Base-by-base conservation (phyloP, 208 protist genomes). In the Leishmania mexicana region DNA sequence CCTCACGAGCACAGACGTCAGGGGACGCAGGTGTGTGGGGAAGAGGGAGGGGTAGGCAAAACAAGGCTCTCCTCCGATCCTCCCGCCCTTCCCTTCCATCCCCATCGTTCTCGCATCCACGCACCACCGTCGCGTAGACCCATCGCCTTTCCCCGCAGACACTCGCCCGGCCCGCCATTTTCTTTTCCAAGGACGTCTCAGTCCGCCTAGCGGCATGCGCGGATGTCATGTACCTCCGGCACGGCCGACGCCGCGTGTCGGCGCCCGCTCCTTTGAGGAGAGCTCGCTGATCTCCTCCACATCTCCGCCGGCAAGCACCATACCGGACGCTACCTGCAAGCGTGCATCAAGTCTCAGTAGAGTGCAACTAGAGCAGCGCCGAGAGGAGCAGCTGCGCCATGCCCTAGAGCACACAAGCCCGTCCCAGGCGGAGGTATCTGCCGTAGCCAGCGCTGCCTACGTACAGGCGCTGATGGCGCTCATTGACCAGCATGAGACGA, bases 391-490 rank as follows among this genome's bases (percentile, higher is more conserved):
- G 71, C 79, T 86, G 65, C 83, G 75, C 11, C 64, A 80, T 57
- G 83, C 79, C 1, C 62, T 84, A 21, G 42, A 71, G 49, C 77
- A 81, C 81, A 40, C 73, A 6, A 42, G 19, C 21, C 86, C 86
- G 28, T 75, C 83, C 0, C 40, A 45, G 3, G 81, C 76, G 1
- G 86, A 89, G 57, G 77, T 89, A 3, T 83, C 80, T 38, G 83
- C 72, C 1, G 81, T 81, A 4, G 86, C 86, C 38, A 83, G 80
- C 21, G 73, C 83, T n/a, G 75, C 80, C 42, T 89, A 89, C 75
- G 86, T 89, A 11, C 75, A 72, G 49, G 80, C 81, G 1, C 81
- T 89, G 21, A 84, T 85, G 77, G 72, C 76, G 5, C 75, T 86
- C 35, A 83, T 89, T 19, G 77, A 83, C 40, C 81, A 80, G 40